These are phyloP conservation scores for Fraxinus dipetala DNA, from an alignment of 305 asterid genomes.

Conservation along the genomic window DNA sequence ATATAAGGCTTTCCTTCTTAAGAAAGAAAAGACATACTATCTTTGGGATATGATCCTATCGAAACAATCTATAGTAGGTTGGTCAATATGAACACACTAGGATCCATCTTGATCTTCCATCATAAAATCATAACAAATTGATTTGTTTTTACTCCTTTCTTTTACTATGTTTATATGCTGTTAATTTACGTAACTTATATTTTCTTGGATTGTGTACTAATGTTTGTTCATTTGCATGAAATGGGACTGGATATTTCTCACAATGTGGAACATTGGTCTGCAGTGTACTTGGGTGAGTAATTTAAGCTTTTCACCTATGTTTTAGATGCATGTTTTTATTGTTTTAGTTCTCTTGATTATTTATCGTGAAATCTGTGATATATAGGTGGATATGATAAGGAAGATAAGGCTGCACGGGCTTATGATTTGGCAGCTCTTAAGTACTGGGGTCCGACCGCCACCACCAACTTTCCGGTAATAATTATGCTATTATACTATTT, in stretches of 20 bases:
- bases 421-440: slow-evolving; percentile 95
- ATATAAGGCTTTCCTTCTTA: too few species aligned
- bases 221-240: slow-evolving; percentile 33
- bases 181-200: neutral
- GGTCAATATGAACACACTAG: neutral
- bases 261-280: slow-evolving; percentile 18
- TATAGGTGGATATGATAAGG: slow-evolving; percentile 95
- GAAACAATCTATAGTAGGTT: neutral
- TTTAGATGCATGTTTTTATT: neutral
- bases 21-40: too few species aligned
- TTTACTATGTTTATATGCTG: neutral
- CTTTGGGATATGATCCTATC: neutral
- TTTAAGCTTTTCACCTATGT: neutral
- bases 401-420: slow-evolving; percentile 92
- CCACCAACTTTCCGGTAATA: slow-evolving; percentile 87
- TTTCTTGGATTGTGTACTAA: slow-evolving; percentile 18
- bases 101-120: neutral
- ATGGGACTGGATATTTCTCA: slow-evolving; percentile 31
- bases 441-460: slow-evolving; percentile 95
- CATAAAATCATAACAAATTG: neutral
- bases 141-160: neutral
- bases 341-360: neutral
- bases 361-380: slow-evolving; percentile 13
- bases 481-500: neutral
- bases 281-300: slow-evolving; percentile 88